Conservation (phyloP, 306 rosid species). For the Quercus mongolica region DNA sequence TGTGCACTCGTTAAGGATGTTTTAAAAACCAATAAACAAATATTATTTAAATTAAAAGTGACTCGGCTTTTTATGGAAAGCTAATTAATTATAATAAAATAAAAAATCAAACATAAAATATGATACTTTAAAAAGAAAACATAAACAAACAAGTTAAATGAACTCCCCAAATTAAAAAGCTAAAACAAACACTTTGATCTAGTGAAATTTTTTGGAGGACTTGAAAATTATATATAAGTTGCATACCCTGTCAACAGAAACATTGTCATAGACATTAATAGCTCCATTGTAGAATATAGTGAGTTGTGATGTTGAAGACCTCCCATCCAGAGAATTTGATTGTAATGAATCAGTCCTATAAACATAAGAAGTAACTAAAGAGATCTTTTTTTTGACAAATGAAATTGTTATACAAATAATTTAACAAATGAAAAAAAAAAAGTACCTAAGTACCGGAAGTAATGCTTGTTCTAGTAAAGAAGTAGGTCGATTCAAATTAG, state of each 20-base stretch:
- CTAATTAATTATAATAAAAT: no score
- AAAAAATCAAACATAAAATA: no score
- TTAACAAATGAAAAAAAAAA: neutral
- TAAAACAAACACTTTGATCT: no score
- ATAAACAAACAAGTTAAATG: neutral
- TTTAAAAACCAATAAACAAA: no score
- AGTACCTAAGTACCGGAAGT: constrained; percentile 15
- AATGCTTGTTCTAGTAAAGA: constrained; percentile 12
- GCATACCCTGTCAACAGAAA: constrained; percentile 25
- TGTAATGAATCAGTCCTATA: constrained; percentile 5
- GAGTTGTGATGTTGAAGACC: constrained; percentile 16
- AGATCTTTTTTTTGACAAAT: neutral
- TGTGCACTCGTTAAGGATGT: no score
- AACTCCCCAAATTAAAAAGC: neutral
- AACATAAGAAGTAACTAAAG: neutral
- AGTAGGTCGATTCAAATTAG: neutral
- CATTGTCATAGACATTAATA: constrained; percentile 22
- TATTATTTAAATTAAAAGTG: no score
- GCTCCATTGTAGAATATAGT: constrained; percentile 31
- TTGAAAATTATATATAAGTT: neutral
- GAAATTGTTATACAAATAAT: no score
- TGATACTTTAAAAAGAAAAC: no score
- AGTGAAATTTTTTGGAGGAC: no score
- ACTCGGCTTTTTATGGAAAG: rapidly evolving
- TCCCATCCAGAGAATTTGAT: neutral